A percentile compares a stretch with the other conserved stretches of the same genome.
phyloP scores from a whole-genome alignment of 2,329 filamentous ascomycete species.

The Fusarium paranaense region DNA sequence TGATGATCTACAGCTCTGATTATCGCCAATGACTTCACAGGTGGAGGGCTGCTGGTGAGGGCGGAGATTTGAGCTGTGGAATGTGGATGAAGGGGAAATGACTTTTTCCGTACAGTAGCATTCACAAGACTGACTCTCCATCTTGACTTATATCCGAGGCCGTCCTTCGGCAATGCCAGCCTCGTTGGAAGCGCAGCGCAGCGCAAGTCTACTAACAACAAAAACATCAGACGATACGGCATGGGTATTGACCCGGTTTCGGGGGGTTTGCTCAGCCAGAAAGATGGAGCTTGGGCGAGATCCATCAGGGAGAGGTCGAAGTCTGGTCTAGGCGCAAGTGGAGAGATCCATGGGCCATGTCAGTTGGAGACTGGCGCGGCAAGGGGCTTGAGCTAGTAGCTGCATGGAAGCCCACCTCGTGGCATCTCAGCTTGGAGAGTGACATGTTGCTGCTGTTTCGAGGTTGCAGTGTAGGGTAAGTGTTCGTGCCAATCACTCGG shows the following conservation, averaged over 20 bases:
- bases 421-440: constrained; percentile 29
- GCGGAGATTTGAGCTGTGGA: background rate
- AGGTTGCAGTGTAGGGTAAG: constrained; percentile 35
- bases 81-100: background rate
- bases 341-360: constrained; percentile 22
- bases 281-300: constrained; percentile 13
- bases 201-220: background rate
- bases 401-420: constrained; percentile 43
- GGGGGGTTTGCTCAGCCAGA: constrained; percentile 9
- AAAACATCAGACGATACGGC: constrained; percentile 33
- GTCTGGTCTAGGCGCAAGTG: constrained; percentile 37
- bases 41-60: constrained; percentile 15
- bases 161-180: constrained; percentile 12
- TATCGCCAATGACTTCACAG: constrained; percentile 32
- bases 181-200: background rate
- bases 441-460: constrained; percentile 3
- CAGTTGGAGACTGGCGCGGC: constrained; percentile 35
- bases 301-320: constrained; percentile 9
- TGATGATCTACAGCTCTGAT: constrained; percentile 24
- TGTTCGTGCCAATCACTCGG: constrained; percentile 3
- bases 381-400: constrained; percentile 40
- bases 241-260: constrained; percentile 31
- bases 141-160: constrained; percentile 4
- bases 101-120: background rate
- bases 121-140: background rate